These are phyloP conservation scores for Trichoderma sp. DNA, from an alignment of 2,329 filamentous ascomycete genomes.

Conservation along the genomic window DNA sequence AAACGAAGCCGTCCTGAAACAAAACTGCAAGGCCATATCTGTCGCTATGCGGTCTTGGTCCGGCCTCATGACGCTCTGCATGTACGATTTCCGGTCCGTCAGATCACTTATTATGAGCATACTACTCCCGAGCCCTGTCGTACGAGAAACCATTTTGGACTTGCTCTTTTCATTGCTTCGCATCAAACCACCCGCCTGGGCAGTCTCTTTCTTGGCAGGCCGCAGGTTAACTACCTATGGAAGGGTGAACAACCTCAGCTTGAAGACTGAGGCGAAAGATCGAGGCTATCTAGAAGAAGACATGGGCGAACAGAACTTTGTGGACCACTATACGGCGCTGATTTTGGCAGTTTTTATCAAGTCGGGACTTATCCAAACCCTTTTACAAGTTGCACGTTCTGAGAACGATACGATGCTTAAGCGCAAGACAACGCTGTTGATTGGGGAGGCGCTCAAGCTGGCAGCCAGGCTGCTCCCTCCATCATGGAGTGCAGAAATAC, in stretches of 20 bases:
- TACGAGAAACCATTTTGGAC: slow-evolving; percentile 80
- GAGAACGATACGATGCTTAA: slow-evolving; percentile 70
- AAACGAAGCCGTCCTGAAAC: slow-evolving; percentile 68
- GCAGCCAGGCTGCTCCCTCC: slow-evolving; percentile 82
- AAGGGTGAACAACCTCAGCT: slow-evolving; percentile 83
- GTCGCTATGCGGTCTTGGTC: slow-evolving; percentile 91
- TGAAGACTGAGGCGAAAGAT: slow-evolving; percentile 62
- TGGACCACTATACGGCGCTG: slow-evolving; percentile 91
- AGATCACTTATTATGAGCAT: slow-evolving; percentile 72
- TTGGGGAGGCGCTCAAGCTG: slow-evolving; percentile 89
- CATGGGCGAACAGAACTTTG: slow-evolving; percentile 75
- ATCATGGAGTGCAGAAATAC: slow-evolving; percentile 79
- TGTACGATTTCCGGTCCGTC: slow-evolving; percentile 84
- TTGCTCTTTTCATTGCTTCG: slow-evolving; percentile 77
- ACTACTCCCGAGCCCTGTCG: slow-evolving; percentile 56
- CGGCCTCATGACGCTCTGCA: slow-evolving; percentile 82
- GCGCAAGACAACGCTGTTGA: slow-evolving; percentile 84
- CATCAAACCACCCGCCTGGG: slow-evolving; percentile 91
- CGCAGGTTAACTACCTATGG: slow-evolving; percentile 93
- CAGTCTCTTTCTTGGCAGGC: slow-evolving; percentile 90
- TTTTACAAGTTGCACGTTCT: slow-evolving; percentile 67
- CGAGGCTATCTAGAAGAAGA: slow-evolving; percentile 64
- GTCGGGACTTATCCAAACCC: slow-evolving; percentile 67
- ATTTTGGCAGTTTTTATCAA: slow-evolving; percentile 83
- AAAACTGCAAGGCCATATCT: slow-evolving; percentile 91